Percentiles rank a stretch among this genome's conserved stretches.
Evolutionary conservation across 169 alveolate genomes (phyloP).

Genomic region (Cryptosporidium bovis): DNA sequence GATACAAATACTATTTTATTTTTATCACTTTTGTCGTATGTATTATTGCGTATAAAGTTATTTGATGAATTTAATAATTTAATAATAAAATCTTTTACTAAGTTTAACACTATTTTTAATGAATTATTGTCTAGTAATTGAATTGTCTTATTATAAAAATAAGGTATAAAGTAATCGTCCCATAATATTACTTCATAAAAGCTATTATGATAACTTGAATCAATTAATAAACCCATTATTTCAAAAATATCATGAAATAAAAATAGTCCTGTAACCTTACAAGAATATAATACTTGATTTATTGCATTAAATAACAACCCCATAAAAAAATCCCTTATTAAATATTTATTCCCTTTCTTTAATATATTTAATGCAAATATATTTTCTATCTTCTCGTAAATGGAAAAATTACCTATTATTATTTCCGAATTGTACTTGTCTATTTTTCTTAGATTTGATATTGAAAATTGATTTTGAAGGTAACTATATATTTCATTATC

Average conservation of each 20-base stretch:
- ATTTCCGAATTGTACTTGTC: conserved; percentile 23
- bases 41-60: neutral
- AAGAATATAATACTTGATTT: conserved; percentile 24
- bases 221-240: conserved; percentile 15
- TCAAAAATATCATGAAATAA: conserved; percentile 26
- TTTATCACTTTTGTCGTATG: neutral
- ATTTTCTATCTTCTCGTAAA: conserved; percentile 3
- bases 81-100: conserved; percentile 7
- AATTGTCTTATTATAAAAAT: conserved; percentile 3
- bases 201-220: neutral
- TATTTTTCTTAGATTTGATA: conserved; percentile 36
- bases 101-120: conserved; percentile 1
- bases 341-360: neutral
- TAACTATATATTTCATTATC: conserved; percentile 23
- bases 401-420: conserved; percentile 10
- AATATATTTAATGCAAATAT: conserved; percentile 17
- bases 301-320: conserved; percentile 27
- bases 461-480: conserved; percentile 13
- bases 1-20: neutral
- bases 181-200: conserved; percentile 25
- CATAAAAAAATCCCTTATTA: conserved; percentile 19
- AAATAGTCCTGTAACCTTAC: conserved; percentile 8
- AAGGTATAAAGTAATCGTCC: conserved; percentile 41
- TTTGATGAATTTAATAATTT: conserved; percentile 3
- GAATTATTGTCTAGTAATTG: conserved; percentile 15